Evolutionary conservation across 2,329 filamentous ascomycete genomes (phyloP), one percentile per base, ranked within the genome.

Genomic region (Penicillium nordicum): DNA sequence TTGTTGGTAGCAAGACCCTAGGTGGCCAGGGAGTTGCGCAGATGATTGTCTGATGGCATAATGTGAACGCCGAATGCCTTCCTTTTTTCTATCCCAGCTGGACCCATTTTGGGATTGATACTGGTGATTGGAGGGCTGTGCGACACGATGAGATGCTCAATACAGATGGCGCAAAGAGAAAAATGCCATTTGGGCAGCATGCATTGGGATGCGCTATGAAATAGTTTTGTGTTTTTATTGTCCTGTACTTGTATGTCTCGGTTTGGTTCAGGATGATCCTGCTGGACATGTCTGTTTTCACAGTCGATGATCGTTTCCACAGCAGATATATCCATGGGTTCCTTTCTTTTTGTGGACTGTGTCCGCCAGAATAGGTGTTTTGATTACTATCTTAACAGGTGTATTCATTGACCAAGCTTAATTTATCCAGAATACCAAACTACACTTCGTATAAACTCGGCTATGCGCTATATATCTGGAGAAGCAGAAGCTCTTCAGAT

Each of bases 1-100:
- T 79, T 51, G 70, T 77, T 25, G 71, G 76, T 78, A 97, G 92
- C 82, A 97, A 97, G 85, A 97, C 93, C 16, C 82, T 99, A 51
- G 94, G 94, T 64, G 94, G 94, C 51, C 88, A 90, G 65, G 93
- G 93, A 50, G 89, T 97, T 65, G 94, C 92, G 60, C 92, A 97
- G 80, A 97, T 97, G 93, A 97, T 97, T 77, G 92, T 97, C 70
- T 96, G 64, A 65, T 54, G 29, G 30, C 25, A 43, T 57, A 40
- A 44, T 8, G 3, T 49, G 46, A 5, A 43, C 41, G 34, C 48
- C 40, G 30, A 40, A 53, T 46, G n/a, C 42, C 50, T 50, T 32
- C 29, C 48, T 48, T 49, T 30, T 12, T 32, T 32, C 23, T 51
- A 21, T 43, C 38, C 40, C 30, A 42, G 14, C 14, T 36, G 40